Evolutionary conservation across 2,329 filamentous ascomycete genomes (phyloP).

Genomic region (Boeremia exigua): DNA sequence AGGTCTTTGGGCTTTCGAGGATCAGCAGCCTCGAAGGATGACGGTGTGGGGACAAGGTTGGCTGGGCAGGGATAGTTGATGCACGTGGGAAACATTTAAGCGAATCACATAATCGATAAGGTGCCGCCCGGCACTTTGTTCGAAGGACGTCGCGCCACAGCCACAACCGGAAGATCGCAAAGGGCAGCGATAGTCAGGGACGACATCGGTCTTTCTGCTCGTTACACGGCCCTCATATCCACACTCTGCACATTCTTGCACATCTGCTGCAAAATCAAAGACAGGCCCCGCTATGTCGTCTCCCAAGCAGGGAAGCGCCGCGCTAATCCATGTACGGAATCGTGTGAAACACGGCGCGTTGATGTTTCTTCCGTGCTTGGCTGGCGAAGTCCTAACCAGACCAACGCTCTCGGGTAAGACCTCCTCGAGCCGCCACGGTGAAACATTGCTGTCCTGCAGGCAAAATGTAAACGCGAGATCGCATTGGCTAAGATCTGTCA

Average conservation of each 20-base stretch:
- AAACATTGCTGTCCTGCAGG: slow-evolving; percentile 11
- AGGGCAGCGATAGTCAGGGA: slow-evolving; percentile 8
- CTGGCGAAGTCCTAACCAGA: slow-evolving; percentile 11
- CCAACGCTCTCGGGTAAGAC: slow-evolving; percentile 15
- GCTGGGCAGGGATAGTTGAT: slow-evolving; percentile 7
- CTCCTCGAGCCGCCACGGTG: slow-evolving; percentile 17
- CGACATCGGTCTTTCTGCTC: not conserved
- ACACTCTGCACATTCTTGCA: not conserved
- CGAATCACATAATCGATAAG: slow-evolving; percentile 15
- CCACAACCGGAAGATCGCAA: slow-evolving; percentile 14
- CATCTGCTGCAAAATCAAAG: not conserved
- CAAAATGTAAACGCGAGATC: slow-evolving; percentile 3
- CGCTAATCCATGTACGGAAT: slow-evolving; percentile 6
- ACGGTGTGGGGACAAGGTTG: slow-evolving; percentile 13
- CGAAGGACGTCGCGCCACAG: slow-evolving; percentile 10
- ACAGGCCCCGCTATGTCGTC: not conserved
- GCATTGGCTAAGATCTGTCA: slow-evolving; percentile 34
- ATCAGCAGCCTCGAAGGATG: slow-evolving; percentile 8
- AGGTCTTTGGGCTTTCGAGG: slow-evolving; percentile 12
- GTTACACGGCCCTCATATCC: not conserved
- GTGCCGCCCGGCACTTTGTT: slow-evolving; percentile 5
- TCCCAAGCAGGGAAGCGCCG: slow-evolving; percentile 9
- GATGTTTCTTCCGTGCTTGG: slow-evolving; percentile 18
- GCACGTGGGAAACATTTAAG: slow-evolving; percentile 15
- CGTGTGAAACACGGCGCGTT: slow-evolving; percentile 18